These are phyloP conservation scores for Lathyrus sativus DNA, from an alignment of 306 rosid species.

Conservation along the genomic window DNA sequence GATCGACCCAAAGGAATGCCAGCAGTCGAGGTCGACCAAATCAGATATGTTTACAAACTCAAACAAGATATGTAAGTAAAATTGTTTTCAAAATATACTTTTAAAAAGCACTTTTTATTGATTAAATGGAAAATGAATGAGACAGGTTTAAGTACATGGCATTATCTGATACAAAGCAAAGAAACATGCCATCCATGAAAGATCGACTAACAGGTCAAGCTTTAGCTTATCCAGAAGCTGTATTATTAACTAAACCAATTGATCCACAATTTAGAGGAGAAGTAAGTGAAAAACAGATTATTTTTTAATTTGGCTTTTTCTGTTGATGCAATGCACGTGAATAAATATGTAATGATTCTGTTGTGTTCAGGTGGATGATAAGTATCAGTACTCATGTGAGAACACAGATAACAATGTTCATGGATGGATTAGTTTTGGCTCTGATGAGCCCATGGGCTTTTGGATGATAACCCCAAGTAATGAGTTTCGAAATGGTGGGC, in stretches of 20 bases:
- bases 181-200: conserved; percentile 65
- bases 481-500: conserved; percentile 82
- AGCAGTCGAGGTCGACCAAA: conserved; percentile 54
- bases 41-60: conserved; percentile 67
- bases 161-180: conserved; percentile 52
- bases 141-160: conserved; percentile 76
- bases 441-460: conserved; percentile 60
- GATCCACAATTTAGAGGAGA: conserved; percentile 69
- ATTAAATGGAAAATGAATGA: neutral
- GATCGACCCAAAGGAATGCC: conserved; percentile 68
- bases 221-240: conserved; percentile 78
- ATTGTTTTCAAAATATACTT: neutral
- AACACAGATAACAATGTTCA: conserved; percentile 60
- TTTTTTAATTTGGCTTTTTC: neutral
- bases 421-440: conserved; percentile 62
- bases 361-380: conserved; percentile 83
- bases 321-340: conserved; percentile 20
- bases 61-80: conserved; percentile 45
- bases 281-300: conserved; percentile 42
- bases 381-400: conserved; percentile 77
- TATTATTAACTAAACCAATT: conserved; percentile 55
- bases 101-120: too few relatives aligned
- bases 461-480: conserved; percentile 81
- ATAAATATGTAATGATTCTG: conserved; percentile 14
- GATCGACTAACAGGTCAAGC: conserved; percentile 53